Evolutionary conservation across 257 asterid species (phyloP), one percentile per base, ranked within the genome.

Genomic region (Solanum raphanifolium): DNA sequence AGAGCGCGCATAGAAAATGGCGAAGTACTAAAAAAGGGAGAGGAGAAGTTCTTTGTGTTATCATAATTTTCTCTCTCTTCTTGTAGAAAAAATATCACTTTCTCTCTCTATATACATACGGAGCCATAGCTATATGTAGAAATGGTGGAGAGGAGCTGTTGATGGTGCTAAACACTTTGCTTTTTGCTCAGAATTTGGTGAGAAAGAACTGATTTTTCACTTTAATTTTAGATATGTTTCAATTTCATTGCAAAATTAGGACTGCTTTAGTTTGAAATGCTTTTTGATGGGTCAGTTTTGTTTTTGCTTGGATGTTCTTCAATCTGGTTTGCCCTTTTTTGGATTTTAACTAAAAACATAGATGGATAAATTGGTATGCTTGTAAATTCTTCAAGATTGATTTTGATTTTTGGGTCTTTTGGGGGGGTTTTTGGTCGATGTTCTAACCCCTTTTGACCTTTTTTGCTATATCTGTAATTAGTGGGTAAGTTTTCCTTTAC

Each of bases 1-100:
- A 83, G 36, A 87, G 86, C 86, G 76, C 84, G 85, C 98, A 93
- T 91, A 94, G 98, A 93, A 95, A 93, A 94, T 92, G 95, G 96
- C 93, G 95, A 92, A 90, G 92, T 79, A 89, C 87, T 87, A 90
- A 89, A 86, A 87, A 87, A 65, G 79, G 71, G 34, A 13, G 39
- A 35, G 13, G 38, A 25, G 27, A 15, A 58, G 32, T 25, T 36
- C 41, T 72, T 32, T 87, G 55, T 68, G 81, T 90, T 86, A 86
- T 89, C 76, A 83, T 87, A 86, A 60, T 91, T 89, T 88, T 92
- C 41, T 81, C 85, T 48, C 92, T 89, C 89, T 93, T 92, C 89
- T 20, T 92, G 92, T 93, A 93, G 97, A 95, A 83, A 74, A 83
- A 87, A 20, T 8, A 38, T 34, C 27, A 36, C 32, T 52, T 75